These are phyloP conservation scores for Cryphonectria parasitica DNA, from an alignment of 2,329 filamentous ascomycete species.

Conservation along the genomic window DNA sequence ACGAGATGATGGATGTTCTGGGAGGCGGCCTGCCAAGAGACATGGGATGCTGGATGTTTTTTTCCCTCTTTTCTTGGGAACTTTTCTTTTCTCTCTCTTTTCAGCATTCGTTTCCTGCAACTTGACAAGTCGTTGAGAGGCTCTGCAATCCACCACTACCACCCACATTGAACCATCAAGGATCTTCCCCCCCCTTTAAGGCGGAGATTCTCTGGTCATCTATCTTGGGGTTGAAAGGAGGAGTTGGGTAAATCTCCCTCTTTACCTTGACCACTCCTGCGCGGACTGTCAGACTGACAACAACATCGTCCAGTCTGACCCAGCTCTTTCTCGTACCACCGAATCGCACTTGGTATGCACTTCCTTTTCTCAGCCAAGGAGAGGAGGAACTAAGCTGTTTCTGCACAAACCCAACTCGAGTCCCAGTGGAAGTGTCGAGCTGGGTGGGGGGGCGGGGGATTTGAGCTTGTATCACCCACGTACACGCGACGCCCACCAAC, in stretches of 20 bases:
- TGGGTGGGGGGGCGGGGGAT: not conserved
- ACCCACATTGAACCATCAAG: not conserved
- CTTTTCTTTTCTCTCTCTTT: not conserved
- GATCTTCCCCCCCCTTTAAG: not conserved
- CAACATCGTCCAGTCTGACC: not conserved
- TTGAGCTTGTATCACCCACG: not conserved
- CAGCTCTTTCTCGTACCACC: not conserved
- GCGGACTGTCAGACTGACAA: not conserved
- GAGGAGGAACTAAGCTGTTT: not conserved
- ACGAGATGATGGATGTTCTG: not conserved
- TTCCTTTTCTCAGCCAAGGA: not conserved
- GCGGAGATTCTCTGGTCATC: not conserved
- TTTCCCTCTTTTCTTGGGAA: too few relatives aligned
- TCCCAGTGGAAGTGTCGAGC: not conserved
- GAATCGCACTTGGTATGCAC: not conserved
- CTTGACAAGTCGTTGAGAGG: not conserved
- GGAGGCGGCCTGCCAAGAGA: not conserved
- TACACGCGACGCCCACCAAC: not conserved
- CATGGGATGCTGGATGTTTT: not conserved
- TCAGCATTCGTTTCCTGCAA: not conserved
- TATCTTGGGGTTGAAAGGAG: not conserved
- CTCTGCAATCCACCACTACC: not conserved
- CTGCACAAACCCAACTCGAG: not conserved
- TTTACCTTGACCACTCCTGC: not conserved
- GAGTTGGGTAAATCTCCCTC: not conserved